Evolutionary conservation across 2,329 filamentous ascomycete genomes (phyloP).

Genomic region (Penicillium thymicola): DNA sequence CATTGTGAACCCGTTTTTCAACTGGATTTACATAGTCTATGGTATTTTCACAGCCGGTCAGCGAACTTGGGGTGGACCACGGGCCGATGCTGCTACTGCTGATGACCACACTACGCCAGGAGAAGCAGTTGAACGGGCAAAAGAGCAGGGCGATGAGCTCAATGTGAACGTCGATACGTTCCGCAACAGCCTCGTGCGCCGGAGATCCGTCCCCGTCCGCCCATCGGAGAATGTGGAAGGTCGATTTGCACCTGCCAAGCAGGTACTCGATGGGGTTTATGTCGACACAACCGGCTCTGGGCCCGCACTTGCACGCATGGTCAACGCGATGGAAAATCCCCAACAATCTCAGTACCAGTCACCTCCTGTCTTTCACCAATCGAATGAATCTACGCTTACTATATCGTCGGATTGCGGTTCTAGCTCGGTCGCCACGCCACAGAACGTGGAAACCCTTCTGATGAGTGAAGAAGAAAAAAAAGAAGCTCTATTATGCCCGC

Average conservation of each 20-base stretch:
- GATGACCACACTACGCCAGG: constrained; percentile 72
- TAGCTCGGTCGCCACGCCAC: constrained; percentile 64
- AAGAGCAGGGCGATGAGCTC: constrained; percentile 76
- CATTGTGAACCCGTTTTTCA: constrained; percentile 90
- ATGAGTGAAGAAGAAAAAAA: constrained; percentile 74
- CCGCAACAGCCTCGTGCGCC: constrained; percentile 43
- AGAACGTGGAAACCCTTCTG: constrained; percentile 64
- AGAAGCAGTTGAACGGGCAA: constrained; percentile 78
- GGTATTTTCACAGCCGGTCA: constrained; percentile 93
- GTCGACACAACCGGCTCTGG: constrained; percentile 66
- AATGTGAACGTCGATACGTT: constrained; percentile 89
- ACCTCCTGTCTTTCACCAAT: constrained; percentile 53
- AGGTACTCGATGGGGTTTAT: constrained; percentile 66
- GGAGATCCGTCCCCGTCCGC: constrained; percentile 60
- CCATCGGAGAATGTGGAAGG: constrained; percentile 74
- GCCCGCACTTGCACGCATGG: constrained; percentile 52
- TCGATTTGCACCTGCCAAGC: constrained; percentile 70
- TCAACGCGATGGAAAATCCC: constrained; percentile 40
- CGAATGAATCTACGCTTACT: constrained; percentile 63
- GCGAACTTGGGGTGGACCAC: constrained; percentile 90
- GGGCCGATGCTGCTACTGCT: constrained; percentile 81
- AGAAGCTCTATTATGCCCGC: constrained; percentile 69
- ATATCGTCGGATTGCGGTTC: constrained; percentile 51
- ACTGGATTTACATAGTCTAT: constrained; percentile 98
- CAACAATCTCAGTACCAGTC: constrained; percentile 48